Conservation (phyloP, 2,329 filamentous ascomycete species). For the Aspergillus sp. region DNA sequence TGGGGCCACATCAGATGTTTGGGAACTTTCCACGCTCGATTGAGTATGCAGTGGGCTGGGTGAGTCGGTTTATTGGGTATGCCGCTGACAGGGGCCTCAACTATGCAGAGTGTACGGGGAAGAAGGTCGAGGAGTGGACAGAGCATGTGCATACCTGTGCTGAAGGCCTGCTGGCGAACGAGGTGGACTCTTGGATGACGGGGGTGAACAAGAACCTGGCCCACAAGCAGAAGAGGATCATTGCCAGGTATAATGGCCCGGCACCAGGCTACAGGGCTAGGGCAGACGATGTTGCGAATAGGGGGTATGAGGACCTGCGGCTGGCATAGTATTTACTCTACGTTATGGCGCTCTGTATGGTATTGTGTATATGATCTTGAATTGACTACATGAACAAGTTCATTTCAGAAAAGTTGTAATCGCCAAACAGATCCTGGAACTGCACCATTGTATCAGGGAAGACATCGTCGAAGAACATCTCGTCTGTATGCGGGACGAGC, state of each 20-base stretch:
- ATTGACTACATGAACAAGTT: conserved; percentile 5
- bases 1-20: conserved; percentile 53
- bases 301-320: conserved; percentile 14
- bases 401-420: neutral
- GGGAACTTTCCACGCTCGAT: conserved; percentile 34
- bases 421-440: conserved; percentile 6
- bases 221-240: conserved; percentile 46
- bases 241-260: conserved; percentile 50
- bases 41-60: conserved; percentile 39
- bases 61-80: conserved; percentile 32
- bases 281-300: conserved; percentile 17
- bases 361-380: neutral
- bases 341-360: neutral
- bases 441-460: conserved; percentile 9
- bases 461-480: conserved; percentile 4
- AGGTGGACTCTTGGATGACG: conserved; percentile 58
- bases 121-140: conserved; percentile 45
- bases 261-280: conserved; percentile 44
- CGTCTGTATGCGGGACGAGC: conserved; percentile 7
- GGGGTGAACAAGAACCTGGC: conserved; percentile 54
- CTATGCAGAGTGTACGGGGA: conserved; percentile 42
- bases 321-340: neutral
- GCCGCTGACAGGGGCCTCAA: conserved; percentile 28
- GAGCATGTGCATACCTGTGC: conserved; percentile 51
- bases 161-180: conserved; percentile 46